Conservation (phyloP, 2,329 filamentous ascomycete species). For the Aspergillus tanneri region DNA sequence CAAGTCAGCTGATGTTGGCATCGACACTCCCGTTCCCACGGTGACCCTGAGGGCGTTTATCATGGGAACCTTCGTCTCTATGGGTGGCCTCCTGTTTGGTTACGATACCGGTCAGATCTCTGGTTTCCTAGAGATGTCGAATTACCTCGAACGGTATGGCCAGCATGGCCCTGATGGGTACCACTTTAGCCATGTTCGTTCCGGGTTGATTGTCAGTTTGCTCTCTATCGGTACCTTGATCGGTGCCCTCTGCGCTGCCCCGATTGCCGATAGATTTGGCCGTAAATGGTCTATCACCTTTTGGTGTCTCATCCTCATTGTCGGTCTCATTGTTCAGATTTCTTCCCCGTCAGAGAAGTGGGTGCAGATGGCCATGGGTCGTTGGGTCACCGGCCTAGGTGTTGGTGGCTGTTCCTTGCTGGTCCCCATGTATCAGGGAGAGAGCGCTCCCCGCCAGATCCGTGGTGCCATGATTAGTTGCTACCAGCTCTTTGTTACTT, state of each 20-base stretch:
- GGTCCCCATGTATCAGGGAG: constrained; percentile 50
- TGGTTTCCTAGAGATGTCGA: constrained; percentile 44
- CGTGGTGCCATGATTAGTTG: constrained; percentile 49
- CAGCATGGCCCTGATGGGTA: constrained; percentile 31
- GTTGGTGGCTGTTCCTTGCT: constrained; percentile 46
- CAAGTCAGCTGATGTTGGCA: constrained; percentile 23
- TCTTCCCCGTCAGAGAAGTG: constrained; percentile 37
- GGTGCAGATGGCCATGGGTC: constrained; percentile 46
- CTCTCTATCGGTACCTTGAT: constrained; percentile 47
- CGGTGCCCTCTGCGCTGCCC: constrained; percentile 42
- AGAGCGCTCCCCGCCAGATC: constrained; percentile 47
- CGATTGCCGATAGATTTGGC: constrained; percentile 43
- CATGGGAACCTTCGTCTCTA: constrained; percentile 48
- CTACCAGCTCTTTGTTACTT: constrained; percentile 51
- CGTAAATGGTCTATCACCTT: constrained; percentile 44
- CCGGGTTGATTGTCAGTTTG: constrained; percentile 45
- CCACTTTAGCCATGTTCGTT: constrained; percentile 41
- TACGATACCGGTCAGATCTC: constrained; percentile 49
- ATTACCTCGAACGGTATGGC: constrained; percentile 45
- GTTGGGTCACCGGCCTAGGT: constrained; percentile 46
- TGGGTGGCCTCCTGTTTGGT: constrained; percentile 48
- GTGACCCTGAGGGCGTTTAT: constrained; percentile 40
- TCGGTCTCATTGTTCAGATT: constrained; percentile 48
- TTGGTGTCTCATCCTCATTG: constrained; percentile 42
- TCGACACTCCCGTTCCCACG: constrained; percentile 34